Conservation (phyloP, 345 rosid genomes). For the Citrus mangshanensis region DNA sequence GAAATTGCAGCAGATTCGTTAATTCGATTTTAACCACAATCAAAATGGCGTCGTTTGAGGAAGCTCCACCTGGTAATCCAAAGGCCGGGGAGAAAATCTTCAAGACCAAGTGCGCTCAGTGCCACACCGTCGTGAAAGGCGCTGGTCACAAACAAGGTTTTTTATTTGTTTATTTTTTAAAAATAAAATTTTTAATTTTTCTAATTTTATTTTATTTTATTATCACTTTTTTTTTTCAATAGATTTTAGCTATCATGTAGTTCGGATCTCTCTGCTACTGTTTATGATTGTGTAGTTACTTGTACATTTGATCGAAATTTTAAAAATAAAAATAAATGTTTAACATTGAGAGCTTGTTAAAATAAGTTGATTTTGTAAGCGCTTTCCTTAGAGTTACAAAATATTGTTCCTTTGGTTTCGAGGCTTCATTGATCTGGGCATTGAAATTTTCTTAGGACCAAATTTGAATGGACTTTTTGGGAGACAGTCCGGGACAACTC, state of each 20-base stretch:
- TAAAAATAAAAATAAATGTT: too few relatives aligned
- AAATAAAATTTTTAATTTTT: too few relatives aligned
- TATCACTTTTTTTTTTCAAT: background rate
- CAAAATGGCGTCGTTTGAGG: constrained; percentile 55
- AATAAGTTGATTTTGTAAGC: too few relatives aligned
- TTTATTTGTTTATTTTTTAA: too few relatives aligned
- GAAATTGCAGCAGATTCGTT: background rate
- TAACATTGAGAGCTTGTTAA: too few relatives aligned
- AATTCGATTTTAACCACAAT: background rate
- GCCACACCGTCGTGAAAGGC: constrained; percentile 65
- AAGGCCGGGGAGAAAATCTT: constrained; percentile 71
- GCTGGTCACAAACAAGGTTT: constrained; percentile 69
- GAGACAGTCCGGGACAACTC: constrained; percentile 76
- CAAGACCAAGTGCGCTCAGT: constrained; percentile 64
- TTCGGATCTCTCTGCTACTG: too few relatives aligned
- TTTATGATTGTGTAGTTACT: too few relatives aligned
- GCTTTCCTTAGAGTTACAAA: too few relatives aligned
- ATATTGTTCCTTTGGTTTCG: background rate
- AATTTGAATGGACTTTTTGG: constrained; percentile 85
- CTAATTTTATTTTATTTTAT: background rate
- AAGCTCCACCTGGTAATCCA: constrained; percentile 61
- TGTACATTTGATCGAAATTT: too few relatives aligned
- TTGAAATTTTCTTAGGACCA: constrained; percentile 49
- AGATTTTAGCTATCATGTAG: too few relatives aligned
- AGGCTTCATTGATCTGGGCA: background rate